phyloP scores from a whole-genome alignment of 2,329 filamentous ascomycete genomes.

The Cladosporium phlei region DNA sequence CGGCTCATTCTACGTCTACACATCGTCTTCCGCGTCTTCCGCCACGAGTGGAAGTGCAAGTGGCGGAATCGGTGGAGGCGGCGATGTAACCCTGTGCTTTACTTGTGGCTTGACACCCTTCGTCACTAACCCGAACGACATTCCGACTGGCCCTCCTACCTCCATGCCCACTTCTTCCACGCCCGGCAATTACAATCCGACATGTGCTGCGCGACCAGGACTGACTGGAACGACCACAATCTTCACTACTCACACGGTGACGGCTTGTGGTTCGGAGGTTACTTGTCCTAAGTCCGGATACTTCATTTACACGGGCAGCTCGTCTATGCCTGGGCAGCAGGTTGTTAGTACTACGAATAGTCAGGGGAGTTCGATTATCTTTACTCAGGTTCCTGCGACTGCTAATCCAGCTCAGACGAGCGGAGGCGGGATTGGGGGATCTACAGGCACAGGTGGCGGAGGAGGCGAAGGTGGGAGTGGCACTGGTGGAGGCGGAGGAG shows the following conservation, averaged over 20 bases:
- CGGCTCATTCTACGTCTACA: conserved; percentile 22
- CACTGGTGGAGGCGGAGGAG: conserved; percentile 12
- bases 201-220: conserved; percentile 15
- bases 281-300: conserved; percentile 28
- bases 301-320: conserved; percentile 17
- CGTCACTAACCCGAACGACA: conserved; percentile 15
- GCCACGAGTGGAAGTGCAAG: too few species aligned
- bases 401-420: not conserved
- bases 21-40: conserved; percentile 15
- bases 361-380: conserved; percentile 18
- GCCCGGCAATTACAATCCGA: conserved; percentile 6
- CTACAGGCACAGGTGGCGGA: conserved; percentile 3
- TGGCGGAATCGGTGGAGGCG: not conserved
- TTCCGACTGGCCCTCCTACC: conserved; percentile 1
- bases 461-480: not conserved
- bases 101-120: conserved; percentile 28
- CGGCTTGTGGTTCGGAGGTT: conserved; percentile 25
- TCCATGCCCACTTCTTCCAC: not conserved
- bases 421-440: not conserved
- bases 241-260: conserved; percentile 30
- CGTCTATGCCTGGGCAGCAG: conserved; percentile 16
- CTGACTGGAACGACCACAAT: conserved; percentile 28
- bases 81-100: conserved; percentile 22
- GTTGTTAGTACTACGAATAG: conserved; percentile 22
- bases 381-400: conserved; percentile 20